A percentile compares a stretch with the other conserved stretches of the same genome.
phyloP scores from a whole-genome alignment of 306 rosid species.

The Vicia villosa region DNA sequence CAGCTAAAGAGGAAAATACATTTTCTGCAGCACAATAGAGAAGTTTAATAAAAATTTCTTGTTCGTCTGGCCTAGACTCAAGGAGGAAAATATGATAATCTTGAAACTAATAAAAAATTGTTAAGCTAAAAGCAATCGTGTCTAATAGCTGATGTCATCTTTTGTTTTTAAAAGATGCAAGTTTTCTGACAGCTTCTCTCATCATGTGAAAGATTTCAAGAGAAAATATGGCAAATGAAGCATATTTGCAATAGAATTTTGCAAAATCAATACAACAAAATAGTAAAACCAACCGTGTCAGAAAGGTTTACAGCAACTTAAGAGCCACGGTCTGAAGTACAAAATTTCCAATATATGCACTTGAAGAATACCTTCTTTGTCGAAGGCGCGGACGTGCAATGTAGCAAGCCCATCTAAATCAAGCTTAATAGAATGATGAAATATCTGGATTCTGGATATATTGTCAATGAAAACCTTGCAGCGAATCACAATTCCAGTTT shows the following conservation, averaged over 20 bases:
- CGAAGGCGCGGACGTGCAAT: conserved; percentile 84
- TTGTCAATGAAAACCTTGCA: conserved; percentile 93
- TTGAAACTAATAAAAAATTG: neutral
- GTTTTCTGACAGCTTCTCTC: neutral
- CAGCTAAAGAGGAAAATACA: conserved; percentile 91
- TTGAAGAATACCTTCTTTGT: conserved; percentile 63
- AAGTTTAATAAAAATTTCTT: conserved; percentile 30
- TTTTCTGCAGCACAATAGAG: conserved; percentile 68
- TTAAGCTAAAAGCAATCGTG: conserved; percentile 17
- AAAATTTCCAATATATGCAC: conserved; percentile 12
- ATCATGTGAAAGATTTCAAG: conserved; percentile 13
- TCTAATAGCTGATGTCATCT: conserved; percentile 13
- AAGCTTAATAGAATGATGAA: conserved; percentile 87
- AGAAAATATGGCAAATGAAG: conserved; percentile 21
- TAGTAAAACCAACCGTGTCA: conserved; percentile 1
- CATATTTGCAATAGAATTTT: conserved; percentile 19
- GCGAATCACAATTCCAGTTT: conserved; percentile 73
- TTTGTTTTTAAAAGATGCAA: conserved; percentile 19
- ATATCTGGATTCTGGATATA: conserved; percentile 81
- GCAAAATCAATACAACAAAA: neutral
- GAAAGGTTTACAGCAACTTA: neutral
- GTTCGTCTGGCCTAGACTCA: conserved; percentile 21
- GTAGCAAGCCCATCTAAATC: conserved; percentile 97
- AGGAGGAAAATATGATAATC: conserved; percentile 14
- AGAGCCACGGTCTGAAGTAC: conserved; percentile 7